Base-by-base conservation (phyloP, 2,329 filamentous ascomycete species). In the Rosellinia necatrix region DNA sequence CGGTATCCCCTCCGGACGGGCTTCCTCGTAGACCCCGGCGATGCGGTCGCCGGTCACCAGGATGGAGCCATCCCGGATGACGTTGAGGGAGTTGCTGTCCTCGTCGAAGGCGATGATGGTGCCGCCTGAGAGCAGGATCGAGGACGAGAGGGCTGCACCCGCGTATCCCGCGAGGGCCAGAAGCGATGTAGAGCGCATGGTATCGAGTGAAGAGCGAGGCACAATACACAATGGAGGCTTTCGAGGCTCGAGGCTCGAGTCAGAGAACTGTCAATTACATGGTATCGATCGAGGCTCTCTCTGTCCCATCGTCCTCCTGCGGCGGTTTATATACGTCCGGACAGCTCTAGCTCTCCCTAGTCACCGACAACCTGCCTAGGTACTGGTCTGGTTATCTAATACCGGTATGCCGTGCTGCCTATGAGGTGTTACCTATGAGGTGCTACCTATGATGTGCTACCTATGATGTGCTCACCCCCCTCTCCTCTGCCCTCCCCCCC, bases 21-120 rank as follows among this genome's bases (percentile, higher is more conserved):
- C 58, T 21, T 60, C 57, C 2, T 64, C 42, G 46, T 68, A 71
- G 38, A 74, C 67, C 6, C 61, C 65, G 1, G 65, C 61, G 38
- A 76, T 74, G 3, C 60, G 60, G 58, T 75, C 72, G 10, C 67
- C 64, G 4, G 67, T 68, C 3, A 75, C 60, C 4, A 76, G 65
- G 10, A 76, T 41, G 0, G 72, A 70, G 30, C 68, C 68, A 46
- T 68, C 53, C 6, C 67, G 65, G 40, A 69, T 64, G 7, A 70
- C 64, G 13, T 63, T 38, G 27, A 74, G 59, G 3, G 59, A 53
- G n/a, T 67, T 56, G 15, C 43, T 60, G n/a, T 57, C 51, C 21
- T 64, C 60, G 29, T 68, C 62, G 13, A 66, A 70, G 7, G 67
- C 62, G 42, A 70, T 68, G 48, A 70, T 66, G 4, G 67, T 68